Percentiles rank a stretch among this genome's conserved stretches.
phyloP scores from a whole-genome alignment of 805 yeast species.

The Kodamaea kakaduensis region DNA sequence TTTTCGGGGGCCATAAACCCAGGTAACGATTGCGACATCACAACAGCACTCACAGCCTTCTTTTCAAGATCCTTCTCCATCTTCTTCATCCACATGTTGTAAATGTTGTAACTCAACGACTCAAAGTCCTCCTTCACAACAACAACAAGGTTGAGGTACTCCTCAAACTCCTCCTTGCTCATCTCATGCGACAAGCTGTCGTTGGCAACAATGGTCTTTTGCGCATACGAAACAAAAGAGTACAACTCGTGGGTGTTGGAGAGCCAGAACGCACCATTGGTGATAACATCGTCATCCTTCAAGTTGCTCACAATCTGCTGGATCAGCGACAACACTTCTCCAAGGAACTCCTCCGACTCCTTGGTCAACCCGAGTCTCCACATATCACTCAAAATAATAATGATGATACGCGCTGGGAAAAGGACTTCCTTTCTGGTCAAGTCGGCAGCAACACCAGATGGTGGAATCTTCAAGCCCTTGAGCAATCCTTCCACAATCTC shows the following conservation, averaged over 20 bases:
- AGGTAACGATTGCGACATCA: conserved; percentile 89
- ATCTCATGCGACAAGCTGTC: conserved; percentile 76
- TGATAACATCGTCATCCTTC: conserved; percentile 81
- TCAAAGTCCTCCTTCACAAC: conserved; percentile 93
- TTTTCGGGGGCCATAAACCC: conserved; percentile 89
- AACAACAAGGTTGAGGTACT: conserved; percentile 82
- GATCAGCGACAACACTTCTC: conserved; percentile 81
- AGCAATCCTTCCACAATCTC: conserved; percentile 86
- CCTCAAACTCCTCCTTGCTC: conserved; percentile 86
- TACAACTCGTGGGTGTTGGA: conserved; percentile 93
- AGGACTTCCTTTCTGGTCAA: conserved; percentile 84
- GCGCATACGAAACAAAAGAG: conserved; percentile 92
- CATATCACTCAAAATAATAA: conserved; percentile 91
- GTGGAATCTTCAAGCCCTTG: conserved; percentile 80
- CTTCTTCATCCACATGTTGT: conserved; percentile 95
- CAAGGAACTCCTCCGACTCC: conserved; percentile 86
- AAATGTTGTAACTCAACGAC: conserved; percentile 86
- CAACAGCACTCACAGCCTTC: conserved; percentile 93
- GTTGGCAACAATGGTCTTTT: conserved; percentile 82
- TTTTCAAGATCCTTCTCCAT: conserved; percentile 86
- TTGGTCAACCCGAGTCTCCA: conserved; percentile 94
- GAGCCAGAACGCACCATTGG: conserved; percentile 96
- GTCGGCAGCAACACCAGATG: conserved; percentile 78
- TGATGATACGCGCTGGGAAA: conserved; percentile 93
- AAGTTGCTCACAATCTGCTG: conserved; percentile 77